Evolutionary conservation across 306 rosid species (phyloP).

Genomic region (cucumber (Cucumis sativus)): Cucumber_9930_V3 NC_026659.2:26996001-26996500

Average conservation of each 20-base stretch:
- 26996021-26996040: constrained; percentile 22
- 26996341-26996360: constrained; percentile 14
- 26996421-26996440: constrained; percentile 23
- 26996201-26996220: constrained; percentile 33
- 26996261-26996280: constrained; percentile 26
- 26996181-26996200: constrained; percentile 16
- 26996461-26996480: constrained; percentile 22
- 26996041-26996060: constrained; percentile 28
- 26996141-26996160: constrained; percentile 27
- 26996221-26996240: constrained; percentile 32
- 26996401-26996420: constrained; percentile 28
- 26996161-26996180: constrained; percentile 23
- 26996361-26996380: constrained; percentile 28
- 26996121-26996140: constrained; percentile 22
- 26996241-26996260: constrained; percentile 21
- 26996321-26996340: constrained; percentile 19
- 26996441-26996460: constrained; percentile 25
- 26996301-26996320: constrained; percentile 18
- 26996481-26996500: constrained; percentile 25
- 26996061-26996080: constrained; percentile 30
- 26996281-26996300: constrained; percentile 24
- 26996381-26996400: constrained; percentile 34
- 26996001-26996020: constrained; percentile 12
- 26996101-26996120: constrained; percentile 23
- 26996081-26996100: constrained; percentile 15